Conservation (phyloP, 805 yeast species). For the Tetrapisispora pingtungensis region DNA sequence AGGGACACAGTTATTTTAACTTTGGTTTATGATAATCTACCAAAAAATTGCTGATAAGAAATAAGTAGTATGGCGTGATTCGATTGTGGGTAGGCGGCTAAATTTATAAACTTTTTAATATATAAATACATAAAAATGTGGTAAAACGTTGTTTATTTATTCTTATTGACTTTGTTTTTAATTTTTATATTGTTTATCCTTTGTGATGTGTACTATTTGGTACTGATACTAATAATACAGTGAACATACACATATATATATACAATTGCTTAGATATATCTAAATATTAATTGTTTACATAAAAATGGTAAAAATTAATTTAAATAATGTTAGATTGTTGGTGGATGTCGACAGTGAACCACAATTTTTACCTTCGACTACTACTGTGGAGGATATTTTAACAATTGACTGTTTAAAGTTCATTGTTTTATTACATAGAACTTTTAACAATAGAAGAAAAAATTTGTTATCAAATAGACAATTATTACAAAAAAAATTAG, state of each 20-base stretch:
- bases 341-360: slow-evolving; percentile 28
- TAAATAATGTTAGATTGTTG: slow-evolving; percentile 29
- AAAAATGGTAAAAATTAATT: slow-evolving; percentile 18
- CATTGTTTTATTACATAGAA: slow-evolving; percentile 62
- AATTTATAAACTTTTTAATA: no score
- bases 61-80: no score
- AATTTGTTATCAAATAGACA: slow-evolving; percentile 53
- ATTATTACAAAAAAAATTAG: slow-evolving; percentile 49
- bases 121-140: no score
- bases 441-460: slow-evolving; percentile 54
- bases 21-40: no score
- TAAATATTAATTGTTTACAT: no score
- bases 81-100: not conserved
- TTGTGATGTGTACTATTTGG: no score
- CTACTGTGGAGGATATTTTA: slow-evolving; percentile 31
- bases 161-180: not conserved
- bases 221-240: no score
- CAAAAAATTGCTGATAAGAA: no score
- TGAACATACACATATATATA: no score
- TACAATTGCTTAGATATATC: no score
- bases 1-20: no score
- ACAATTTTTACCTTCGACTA: slow-evolving; percentile 29
- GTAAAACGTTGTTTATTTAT: not conserved
- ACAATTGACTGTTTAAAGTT: slow-evolving; percentile 47
- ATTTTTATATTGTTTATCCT: no score